Evolutionary conservation across 1,139 yeast species (phyloP).

Genomic region (Yamadazyma taylorii): DNA sequence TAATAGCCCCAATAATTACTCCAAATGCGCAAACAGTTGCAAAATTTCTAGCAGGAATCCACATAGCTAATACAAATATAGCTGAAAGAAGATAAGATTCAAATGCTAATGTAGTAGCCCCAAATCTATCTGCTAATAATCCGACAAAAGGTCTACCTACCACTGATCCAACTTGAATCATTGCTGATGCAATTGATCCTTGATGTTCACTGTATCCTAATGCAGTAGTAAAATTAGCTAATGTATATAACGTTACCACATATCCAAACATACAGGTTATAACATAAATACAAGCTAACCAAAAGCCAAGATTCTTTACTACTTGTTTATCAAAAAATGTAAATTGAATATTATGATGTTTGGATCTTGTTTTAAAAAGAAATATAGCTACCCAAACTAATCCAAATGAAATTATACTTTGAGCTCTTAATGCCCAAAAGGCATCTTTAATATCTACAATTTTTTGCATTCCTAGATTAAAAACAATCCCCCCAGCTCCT

Average conservation of each 20-base stretch:
- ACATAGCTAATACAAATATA: constrained; percentile 32
- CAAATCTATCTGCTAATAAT: constrained; percentile 35
- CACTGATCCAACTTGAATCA: constrained; percentile 44
- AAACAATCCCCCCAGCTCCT: constrained; percentile 61
- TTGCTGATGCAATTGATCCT: constrained; percentile 46
- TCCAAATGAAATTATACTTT: constrained; percentile 35
- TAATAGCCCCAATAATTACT: constrained; percentile 26
- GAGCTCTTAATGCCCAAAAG: constrained; percentile 38
- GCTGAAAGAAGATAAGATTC: constrained; percentile 23
- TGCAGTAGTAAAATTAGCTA: constrained; percentile 46
- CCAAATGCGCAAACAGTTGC: constrained; percentile 30
- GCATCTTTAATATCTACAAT: constrained; percentile 28
- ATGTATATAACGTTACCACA: constrained; percentile 43
- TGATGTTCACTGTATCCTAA: constrained; percentile 42
- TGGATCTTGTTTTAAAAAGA: constrained; percentile 24
- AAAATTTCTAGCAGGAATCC: constrained; percentile 36
- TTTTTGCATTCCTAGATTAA: constrained; percentile 38
- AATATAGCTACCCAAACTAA: constrained; percentile 31
- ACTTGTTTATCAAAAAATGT: constrained; percentile 32
- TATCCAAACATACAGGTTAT: constrained; percentile 47
- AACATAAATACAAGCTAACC: constrained; percentile 30
- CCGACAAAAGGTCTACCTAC: constrained; percentile 46
- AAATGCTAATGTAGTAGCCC: constrained; percentile 39
- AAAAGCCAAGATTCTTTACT: constrained; percentile 31
- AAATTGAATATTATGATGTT: constrained; percentile 31